Percentiles rank a stretch among this genome's conserved stretches.
Evolutionary conservation across 2,329 filamentous ascomycete species (phyloP).

Genomic region (Microsporum ferrugineum): DNA sequence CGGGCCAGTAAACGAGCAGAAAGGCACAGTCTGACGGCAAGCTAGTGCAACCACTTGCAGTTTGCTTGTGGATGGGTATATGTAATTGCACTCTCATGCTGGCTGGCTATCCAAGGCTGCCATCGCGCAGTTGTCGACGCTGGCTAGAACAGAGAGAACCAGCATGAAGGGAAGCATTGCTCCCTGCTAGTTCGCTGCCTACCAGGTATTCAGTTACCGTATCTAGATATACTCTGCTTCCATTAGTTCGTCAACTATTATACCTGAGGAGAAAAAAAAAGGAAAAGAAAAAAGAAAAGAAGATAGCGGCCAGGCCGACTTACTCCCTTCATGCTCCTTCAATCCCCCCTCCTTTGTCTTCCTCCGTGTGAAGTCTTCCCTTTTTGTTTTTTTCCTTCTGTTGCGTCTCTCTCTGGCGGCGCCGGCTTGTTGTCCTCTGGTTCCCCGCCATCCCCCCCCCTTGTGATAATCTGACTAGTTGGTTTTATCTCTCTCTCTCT

Average conservation of each 20-base stretch:
- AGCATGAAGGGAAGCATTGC: background rate
- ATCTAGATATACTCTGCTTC: too few species aligned
- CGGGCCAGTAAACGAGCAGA: background rate
- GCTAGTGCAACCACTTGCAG: background rate
- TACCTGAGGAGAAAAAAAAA: background rate
- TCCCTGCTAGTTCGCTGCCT: too few species aligned
- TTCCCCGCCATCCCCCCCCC: background rate
- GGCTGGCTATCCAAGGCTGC: constrained; percentile 3
- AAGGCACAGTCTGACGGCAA: background rate
- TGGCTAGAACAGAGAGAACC: background rate
- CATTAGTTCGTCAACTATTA: too few species aligned
- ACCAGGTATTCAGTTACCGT: too few species aligned
- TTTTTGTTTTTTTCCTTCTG: background rate
- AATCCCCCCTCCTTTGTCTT: background rate
- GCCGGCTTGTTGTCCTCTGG: background rate
- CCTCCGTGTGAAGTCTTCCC: background rate
- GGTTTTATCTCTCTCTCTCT: background rate
- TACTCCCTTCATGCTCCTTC: too few species aligned
- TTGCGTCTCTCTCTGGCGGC: background rate
- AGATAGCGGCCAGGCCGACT: background rate
- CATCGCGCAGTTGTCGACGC: background rate
- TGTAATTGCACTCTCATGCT: too few species aligned
- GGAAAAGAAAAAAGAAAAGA: background rate
- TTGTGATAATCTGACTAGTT: background rate
- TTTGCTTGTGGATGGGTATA: background rate